These are phyloP conservation scores for Porphyra umbilicalis DNA, from an alignment of 31 red algal genomes.

Conservation along the genomic window DNA sequence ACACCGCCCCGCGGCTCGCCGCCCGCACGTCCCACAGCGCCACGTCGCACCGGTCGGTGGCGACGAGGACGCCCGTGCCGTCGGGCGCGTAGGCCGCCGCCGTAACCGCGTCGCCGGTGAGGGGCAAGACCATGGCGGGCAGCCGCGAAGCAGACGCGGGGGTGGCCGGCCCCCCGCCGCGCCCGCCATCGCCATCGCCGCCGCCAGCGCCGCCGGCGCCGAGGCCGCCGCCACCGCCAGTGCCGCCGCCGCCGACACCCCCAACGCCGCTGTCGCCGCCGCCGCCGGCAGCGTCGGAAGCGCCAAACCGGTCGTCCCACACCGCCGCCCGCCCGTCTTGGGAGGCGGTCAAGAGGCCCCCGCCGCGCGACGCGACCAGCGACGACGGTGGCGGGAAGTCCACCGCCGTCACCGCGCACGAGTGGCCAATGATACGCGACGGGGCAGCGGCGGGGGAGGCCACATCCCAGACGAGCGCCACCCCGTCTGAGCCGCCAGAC, in stretches of 20 bases:
- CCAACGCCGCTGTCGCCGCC: not conserved
- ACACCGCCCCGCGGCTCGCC: not conserved
- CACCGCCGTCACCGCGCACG: slow-evolving; percentile 60
- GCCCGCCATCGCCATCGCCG: too few relatives aligned
- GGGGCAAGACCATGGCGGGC: slow-evolving; percentile 53
- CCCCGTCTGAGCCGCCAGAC: slow-evolving; percentile 51
- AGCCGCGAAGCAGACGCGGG: slow-evolving; percentile 18
- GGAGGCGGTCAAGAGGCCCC: slow-evolving; percentile 56
- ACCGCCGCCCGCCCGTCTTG: slow-evolving; percentile 70
- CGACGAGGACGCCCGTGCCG: slow-evolving; percentile 41
- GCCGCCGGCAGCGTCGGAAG: not conserved
- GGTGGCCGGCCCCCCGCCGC: not conserved
- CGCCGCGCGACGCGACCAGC: slow-evolving; percentile 15
- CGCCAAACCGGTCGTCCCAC: slow-evolving; percentile 62
- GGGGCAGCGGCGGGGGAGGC: slow-evolving; percentile 51
- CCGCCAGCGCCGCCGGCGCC: not conserved
- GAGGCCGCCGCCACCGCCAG: not conserved
- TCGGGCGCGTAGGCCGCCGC: slow-evolving; percentile 48
- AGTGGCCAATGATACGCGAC: slow-evolving; percentile 71
- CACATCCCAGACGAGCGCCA: slow-evolving; percentile 62
- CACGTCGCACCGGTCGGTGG: slow-evolving; percentile 71
- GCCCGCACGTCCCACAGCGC: slow-evolving; percentile 50
- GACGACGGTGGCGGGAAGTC: slow-evolving; percentile 27
- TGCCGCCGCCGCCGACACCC: not conserved
- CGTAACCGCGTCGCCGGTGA: slow-evolving; percentile 51